Percentiles rank a stretch among this genome's conserved stretches.
Conservation (phyloP, 257 asterid species). For the Cruciata laevipes region DNA sequence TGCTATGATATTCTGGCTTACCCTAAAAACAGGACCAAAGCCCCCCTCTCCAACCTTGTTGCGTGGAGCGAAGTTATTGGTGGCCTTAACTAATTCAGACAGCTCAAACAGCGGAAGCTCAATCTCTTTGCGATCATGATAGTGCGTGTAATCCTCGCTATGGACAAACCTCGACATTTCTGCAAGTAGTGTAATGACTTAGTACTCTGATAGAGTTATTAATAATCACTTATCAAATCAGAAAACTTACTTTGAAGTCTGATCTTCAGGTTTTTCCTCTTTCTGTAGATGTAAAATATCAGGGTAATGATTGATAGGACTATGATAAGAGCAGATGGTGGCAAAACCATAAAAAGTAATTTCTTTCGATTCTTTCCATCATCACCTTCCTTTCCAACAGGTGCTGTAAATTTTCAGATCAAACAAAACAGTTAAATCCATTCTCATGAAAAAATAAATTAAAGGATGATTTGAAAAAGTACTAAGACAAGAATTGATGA, state of each 20-base stretch:
- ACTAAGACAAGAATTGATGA: not conserved
- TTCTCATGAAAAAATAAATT: not conserved
- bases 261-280: constrained; percentile 6
- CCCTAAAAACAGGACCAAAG: constrained; percentile 39
- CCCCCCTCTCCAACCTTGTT: constrained; percentile 47
- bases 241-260: constrained; percentile 8
- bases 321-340: not conserved
- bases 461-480: not conserved
- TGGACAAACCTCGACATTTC: constrained; percentile 1
- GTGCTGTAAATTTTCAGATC: not conserved
- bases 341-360: not conserved
- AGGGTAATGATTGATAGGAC: constrained; percentile 12
- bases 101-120: constrained; percentile 24
- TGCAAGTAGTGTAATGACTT: not conserved
- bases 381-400: not conserved
- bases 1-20: constrained; percentile 1
- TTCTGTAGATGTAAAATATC: not conserved
- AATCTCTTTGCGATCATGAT: constrained; percentile 7
- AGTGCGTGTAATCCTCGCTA: not conserved
- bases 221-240: not conserved
- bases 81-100: constrained; percentile 20
- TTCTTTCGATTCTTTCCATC: not conserved
- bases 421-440: not conserved
- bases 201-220: not conserved
- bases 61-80: constrained; percentile 19